These are phyloP conservation scores for Blastobotrys persicus DNA, from an alignment of 1,139 yeast species.

Conservation along the genomic window DNA sequence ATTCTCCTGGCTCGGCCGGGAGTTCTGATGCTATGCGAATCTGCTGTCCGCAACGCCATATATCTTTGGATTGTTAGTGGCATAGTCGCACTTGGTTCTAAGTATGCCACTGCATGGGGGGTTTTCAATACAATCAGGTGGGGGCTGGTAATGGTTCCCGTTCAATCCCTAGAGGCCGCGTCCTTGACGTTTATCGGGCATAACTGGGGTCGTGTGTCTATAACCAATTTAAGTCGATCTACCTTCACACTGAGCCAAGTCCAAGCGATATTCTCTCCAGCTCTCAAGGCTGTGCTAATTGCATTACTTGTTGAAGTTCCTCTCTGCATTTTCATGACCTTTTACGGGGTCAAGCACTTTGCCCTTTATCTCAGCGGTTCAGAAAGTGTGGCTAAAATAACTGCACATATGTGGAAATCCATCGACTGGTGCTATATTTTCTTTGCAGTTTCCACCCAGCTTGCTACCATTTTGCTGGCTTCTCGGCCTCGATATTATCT, in stretches of 20 bases:
- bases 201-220: neutral
- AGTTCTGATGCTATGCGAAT: neutral
- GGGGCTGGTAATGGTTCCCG: neutral
- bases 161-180: neutral
- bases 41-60: neutral
- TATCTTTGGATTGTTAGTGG: neutral
- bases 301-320: neutral
- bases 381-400: neutral
- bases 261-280: neutral
- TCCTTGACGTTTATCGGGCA: neutral
- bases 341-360: neutral
- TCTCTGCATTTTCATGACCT: neutral
- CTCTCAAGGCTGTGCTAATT: neutral
- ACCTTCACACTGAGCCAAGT: neutral
- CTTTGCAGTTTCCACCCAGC: neutral
- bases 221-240: neutral
- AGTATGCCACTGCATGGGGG: neutral
- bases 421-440: neutral
- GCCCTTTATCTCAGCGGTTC: neutral
- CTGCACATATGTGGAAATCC: neutral
- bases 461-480: neutral
- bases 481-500: neutral
- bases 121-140: neutral
- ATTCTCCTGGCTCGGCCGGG: neutral
- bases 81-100: neutral